phyloP scores from a whole-genome alignment of 495 filamentous ascomycete genomes.

The Evernia prunastri region DNA sequence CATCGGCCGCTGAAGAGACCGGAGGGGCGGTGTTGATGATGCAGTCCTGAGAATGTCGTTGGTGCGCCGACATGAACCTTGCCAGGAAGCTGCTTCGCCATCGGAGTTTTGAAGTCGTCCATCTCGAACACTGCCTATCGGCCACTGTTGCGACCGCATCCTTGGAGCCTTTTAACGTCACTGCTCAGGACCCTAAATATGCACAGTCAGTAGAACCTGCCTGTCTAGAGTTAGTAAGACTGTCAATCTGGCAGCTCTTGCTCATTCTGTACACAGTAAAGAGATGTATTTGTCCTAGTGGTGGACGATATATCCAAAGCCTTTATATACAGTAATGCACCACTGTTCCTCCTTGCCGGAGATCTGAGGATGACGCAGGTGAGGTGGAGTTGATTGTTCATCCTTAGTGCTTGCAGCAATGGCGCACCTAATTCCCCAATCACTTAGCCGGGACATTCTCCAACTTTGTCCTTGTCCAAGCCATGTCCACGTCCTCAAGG shows the following conservation, averaged over 20 bases:
- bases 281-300: not conserved
- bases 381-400: too few species aligned
- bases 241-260: not conserved
- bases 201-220: not conserved
- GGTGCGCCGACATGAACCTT: not conserved
- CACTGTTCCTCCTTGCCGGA: too few species aligned
- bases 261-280: not conserved
- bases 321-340: not conserved
- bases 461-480: not conserved
- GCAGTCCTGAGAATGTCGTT: not conserved
- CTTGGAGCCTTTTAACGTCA: conserved; percentile 1
- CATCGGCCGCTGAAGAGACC: too few species aligned
- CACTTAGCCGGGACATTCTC: too few species aligned
- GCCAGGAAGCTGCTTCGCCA: not conserved
- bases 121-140: not conserved
- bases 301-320: not conserved
- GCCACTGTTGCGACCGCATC: not conserved
- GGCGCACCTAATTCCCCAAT: too few species aligned
- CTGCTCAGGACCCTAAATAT: not conserved
- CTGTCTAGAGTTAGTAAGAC: not conserved
- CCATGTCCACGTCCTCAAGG: not conserved
- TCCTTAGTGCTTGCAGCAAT: too few species aligned
- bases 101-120: not conserved
- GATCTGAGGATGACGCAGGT: too few species aligned
- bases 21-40: too few species aligned